phyloP scores from a whole-genome alignment of 768 basidiomycete species.

The Dioszegia crocea region DNA sequence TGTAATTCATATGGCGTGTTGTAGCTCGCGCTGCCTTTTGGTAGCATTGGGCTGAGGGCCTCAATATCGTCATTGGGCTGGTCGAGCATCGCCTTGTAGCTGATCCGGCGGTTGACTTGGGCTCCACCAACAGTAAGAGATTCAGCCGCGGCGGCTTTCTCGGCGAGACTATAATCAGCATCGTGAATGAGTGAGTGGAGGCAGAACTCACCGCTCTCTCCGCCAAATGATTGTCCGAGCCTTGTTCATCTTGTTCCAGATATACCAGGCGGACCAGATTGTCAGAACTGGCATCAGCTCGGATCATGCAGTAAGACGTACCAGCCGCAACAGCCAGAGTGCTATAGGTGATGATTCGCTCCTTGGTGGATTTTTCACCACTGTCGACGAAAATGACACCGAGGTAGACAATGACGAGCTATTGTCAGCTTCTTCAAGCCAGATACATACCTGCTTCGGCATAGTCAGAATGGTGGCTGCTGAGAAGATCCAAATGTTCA shows the following conservation, averaged over 20 bases:
- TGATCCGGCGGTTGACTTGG: constrained; percentile 6
- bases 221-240: constrained; percentile 44
- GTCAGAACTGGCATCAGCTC: constrained; percentile 33
- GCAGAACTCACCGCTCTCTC: constrained; percentile 30
- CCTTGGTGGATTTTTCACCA: constrained; percentile 50
- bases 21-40: constrained; percentile 10
- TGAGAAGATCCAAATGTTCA: constrained; percentile 44
- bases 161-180: not conserved
- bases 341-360: constrained; percentile 64
- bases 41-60: constrained; percentile 21
- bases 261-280: constrained; percentile 61
- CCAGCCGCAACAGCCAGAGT: constrained; percentile 64
- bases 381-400: constrained; percentile 56
- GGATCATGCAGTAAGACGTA: constrained; percentile 15
- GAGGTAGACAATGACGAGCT: constrained; percentile 85
- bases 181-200: not conserved
- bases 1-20: constrained; percentile 34
- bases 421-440: not conserved
- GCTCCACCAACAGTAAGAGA: not conserved
- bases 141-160: not conserved
- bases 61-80: constrained; percentile 24
- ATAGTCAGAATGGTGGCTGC: constrained; percentile 37
- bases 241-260: constrained; percentile 43
- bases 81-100: constrained; percentile 16
- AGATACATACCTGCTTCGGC: constrained; percentile 46